Evolutionary conservation across 2,329 filamentous ascomycete species (phyloP), one percentile per base, ranked within the genome.

Genomic region (Zymoseptoria passerinii): DNA sequence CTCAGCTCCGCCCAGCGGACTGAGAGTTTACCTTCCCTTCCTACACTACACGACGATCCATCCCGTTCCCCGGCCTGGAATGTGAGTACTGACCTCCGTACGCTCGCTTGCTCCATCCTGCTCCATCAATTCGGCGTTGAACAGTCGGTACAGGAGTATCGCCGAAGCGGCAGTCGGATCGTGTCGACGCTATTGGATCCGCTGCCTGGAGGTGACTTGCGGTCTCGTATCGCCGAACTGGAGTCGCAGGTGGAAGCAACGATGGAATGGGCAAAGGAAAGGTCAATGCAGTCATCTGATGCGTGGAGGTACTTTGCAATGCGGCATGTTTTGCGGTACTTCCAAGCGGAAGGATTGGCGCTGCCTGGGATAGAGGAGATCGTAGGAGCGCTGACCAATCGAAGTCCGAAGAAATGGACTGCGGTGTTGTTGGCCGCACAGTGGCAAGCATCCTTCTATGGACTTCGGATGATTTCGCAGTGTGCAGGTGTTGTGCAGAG

Each of bases 1-100:
- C 5, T 16, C 35, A 9, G 16, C 16, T 44, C 64, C 4, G 48
- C 55, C 57, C 1, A 61, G 71, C 2, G 58, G 63, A 0, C 66
- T 73, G 10, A 72, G 78, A 48, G 78, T 89, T 10, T 92, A 87
- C 68, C 77, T 91, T 0, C 85, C 86, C 0, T 77, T 86, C 20
- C 70, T 90, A 0, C 73, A 84, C 70, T 90, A 0, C 73, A 84
- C 10, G 77, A 80, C 57, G 77, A 80, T 57, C 70, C 76, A 0
- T 67, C 69, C 10, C 69, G 72, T 54, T 70, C 72, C 44, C 74
- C 76, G 1, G 76, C 76, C 5, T 80, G 76, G 76, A 68, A 67
- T 27, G 60, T 73, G 9, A 75, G 74, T 1, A 59, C 67, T 13
- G 64, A 70, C 5, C 59, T 76, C 2, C 74, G 77, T 4, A 61